Percentiles rank a stretch among this genome's conserved stretches.
Conservation (phyloP, 2,329 filamentous ascomycete species). For the Pseudogymnoascus sp. region DNA sequence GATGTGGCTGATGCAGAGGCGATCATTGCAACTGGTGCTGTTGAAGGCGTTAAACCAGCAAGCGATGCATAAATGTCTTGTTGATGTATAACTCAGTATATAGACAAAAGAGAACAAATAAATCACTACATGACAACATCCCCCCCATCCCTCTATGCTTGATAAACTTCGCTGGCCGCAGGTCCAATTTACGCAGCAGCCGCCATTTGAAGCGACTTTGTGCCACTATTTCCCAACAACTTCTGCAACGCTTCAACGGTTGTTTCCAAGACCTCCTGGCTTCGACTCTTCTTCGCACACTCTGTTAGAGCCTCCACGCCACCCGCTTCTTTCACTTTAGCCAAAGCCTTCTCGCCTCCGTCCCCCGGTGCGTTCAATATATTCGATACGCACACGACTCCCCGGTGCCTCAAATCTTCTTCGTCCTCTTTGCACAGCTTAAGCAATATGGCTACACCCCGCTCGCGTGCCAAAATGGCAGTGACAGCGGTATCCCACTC, state of each 20-base stretch:
- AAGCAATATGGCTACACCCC: conserved; percentile 72
- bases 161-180: not conserved
- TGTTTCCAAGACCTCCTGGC: conserved; percentile 61
- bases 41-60: not conserved
- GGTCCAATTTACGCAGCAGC: not conserved
- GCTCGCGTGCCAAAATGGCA: conserved; percentile 57
- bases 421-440: conserved; percentile 66
- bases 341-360: conserved; percentile 51
- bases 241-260: conserved; percentile 65
- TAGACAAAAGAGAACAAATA: not conserved
- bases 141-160: not conserved
- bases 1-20: conserved; percentile 9
- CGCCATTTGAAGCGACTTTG: not conserved
- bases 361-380: conserved; percentile 61
- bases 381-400: conserved; percentile 68
- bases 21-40: conserved; percentile 1
- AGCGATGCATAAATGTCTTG: not conserved
- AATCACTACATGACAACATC: not conserved
- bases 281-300: conserved; percentile 60
- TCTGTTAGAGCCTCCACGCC: conserved; percentile 63
- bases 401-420: conserved; percentile 62
- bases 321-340: conserved; percentile 52
- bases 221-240: conserved; percentile 19
- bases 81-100: conserved; percentile 6
- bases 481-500: conserved; percentile 67